Conservation (phyloP, 257 asterid genomes). For the Ballota nigra region DNA sequence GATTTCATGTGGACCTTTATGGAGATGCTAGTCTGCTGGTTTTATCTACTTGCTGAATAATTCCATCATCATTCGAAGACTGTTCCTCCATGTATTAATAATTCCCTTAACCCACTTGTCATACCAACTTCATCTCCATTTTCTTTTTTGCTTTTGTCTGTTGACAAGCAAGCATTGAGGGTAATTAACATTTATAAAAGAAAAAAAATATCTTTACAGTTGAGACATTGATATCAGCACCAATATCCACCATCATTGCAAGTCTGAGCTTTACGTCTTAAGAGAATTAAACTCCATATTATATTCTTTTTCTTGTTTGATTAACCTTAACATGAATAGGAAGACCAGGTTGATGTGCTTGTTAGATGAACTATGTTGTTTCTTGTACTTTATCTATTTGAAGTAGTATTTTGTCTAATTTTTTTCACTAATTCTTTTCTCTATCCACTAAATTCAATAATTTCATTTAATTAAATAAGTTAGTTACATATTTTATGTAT, state of each 20-base stretch:
- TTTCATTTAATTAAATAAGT: too few species aligned
- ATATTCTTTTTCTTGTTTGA: not conserved
- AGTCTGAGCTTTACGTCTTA: not conserved
- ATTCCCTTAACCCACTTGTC: too few species aligned
- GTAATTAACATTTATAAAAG: not conserved
- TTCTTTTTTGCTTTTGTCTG: too few species aligned
- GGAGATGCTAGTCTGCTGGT: not conserved
- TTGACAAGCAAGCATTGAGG: not conserved
- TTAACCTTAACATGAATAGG: conserved; percentile 2
- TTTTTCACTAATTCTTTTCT: not conserved
- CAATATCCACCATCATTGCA: not conserved
- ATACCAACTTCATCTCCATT: too few species aligned
- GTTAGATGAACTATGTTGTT: not conserved
- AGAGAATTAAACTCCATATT: not conserved
- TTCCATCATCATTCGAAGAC: not conserved
- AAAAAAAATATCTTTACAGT: not conserved
- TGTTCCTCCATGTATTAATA: not conserved
- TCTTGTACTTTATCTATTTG: not conserved
- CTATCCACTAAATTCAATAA: too few species aligned
- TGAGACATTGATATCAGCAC: not conserved
- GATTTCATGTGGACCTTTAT: not conserved
- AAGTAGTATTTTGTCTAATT: not conserved
- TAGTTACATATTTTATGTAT: too few species aligned
- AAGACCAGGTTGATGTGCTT: not conserved
- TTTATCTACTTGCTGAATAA: not conserved